A percentile compares a stretch with the other conserved stretches of the same genome.
Conservation (phyloP, 495 filamentous ascomycete genomes). For the Aspergillus nanangensis region DNA sequence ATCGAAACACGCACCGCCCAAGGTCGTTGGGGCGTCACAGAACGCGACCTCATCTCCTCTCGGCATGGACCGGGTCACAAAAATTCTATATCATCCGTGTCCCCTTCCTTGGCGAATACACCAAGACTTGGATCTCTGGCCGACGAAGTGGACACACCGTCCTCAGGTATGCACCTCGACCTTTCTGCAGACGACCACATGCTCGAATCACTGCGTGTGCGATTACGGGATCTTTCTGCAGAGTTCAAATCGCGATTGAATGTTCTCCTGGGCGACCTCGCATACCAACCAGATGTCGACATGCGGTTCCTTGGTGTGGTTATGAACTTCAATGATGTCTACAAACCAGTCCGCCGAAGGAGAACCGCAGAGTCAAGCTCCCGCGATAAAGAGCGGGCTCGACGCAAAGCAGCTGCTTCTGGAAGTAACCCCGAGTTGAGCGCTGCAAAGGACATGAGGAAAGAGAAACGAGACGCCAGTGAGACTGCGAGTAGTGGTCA, state of each 20-base stretch:
- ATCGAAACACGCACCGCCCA: constrained; percentile 60
- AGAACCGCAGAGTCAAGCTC: constrained; percentile 22
- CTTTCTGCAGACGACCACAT: constrained; percentile 55
- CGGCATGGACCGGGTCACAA: constrained; percentile 21
- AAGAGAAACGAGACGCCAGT: constrained; percentile 17
- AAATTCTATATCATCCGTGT: constrained; percentile 17
- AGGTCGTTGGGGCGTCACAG: constrained; percentile 59
- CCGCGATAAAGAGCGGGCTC: constrained; percentile 36
- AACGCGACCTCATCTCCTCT: constrained; percentile 41
- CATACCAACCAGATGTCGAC: constrained; percentile 90
- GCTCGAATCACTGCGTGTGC: constrained; percentile 68
- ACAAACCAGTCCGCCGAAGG: constrained; percentile 66
- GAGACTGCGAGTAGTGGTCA: background rate
- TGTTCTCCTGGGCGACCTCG: constrained; percentile 79
- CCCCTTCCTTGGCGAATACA: constrained; percentile 22
- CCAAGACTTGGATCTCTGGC: constrained; percentile 23
- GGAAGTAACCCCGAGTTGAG: constrained; percentile 12
- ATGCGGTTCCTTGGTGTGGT: constrained; percentile 93
- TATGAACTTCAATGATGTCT: constrained; percentile 99
- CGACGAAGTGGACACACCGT: constrained; percentile 28
- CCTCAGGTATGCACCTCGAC: constrained; percentile 25
- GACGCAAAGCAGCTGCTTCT: constrained; percentile 21
- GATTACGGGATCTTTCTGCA: constrained; percentile 63
- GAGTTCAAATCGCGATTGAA: constrained; percentile 75
- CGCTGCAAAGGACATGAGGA: constrained; percentile 15